Evolutionary conservation across 768 basidiomycete species (phyloP).

Genomic region (Phaffia tasmanica): DNA sequence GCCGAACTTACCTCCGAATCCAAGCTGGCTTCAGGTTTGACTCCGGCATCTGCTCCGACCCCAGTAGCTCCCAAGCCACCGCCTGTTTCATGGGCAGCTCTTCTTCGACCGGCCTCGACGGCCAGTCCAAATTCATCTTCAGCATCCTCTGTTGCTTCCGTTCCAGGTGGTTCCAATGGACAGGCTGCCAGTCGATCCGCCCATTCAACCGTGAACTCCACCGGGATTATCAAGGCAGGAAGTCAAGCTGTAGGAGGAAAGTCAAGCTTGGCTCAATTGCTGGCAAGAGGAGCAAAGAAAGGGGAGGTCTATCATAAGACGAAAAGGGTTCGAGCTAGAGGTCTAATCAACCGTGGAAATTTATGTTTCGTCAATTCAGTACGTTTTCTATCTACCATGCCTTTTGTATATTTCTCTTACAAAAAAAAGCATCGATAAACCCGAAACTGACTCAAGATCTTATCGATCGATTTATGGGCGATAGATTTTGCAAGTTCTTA

Average conservation of each 20-base stretch:
- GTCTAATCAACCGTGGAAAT: slow-evolving; percentile 87
- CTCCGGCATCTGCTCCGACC: slow-evolving; percentile 7
- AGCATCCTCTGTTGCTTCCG: background rate
- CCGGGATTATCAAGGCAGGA: background rate
- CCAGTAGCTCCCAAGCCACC: background rate
- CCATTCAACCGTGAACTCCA: background rate
- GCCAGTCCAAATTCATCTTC: background rate
- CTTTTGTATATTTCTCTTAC: background rate
- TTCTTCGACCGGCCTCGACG: slow-evolving; percentile 12
- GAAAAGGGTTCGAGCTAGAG: slow-evolving; percentile 46
- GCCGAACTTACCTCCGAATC: background rate
- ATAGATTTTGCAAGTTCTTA: slow-evolving; percentile 66
- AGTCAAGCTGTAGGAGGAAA: background rate
- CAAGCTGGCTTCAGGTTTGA: background rate
- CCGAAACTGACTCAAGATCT: too few relatives aligned
- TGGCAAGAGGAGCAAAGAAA: slow-evolving; percentile 5
- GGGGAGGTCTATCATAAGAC: slow-evolving; percentile 2
- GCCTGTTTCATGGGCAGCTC: slow-evolving; percentile 22
- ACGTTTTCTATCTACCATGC: slow-evolving; percentile 19
- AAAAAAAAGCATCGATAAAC: background rate
- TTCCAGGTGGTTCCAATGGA: background rate
- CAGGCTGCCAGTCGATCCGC: background rate
- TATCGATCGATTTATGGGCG: too few relatives aligned
- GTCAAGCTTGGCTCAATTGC: slow-evolving; percentile 17
- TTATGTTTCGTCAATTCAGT: slow-evolving; percentile 94